A percentile compares a stretch with the other conserved stretches of the same genome.
These are phyloP conservation scores for Hamigera avellanea DNA, from an alignment of 495 filamentous ascomycete genomes.

Conservation along the genomic window DNA sequence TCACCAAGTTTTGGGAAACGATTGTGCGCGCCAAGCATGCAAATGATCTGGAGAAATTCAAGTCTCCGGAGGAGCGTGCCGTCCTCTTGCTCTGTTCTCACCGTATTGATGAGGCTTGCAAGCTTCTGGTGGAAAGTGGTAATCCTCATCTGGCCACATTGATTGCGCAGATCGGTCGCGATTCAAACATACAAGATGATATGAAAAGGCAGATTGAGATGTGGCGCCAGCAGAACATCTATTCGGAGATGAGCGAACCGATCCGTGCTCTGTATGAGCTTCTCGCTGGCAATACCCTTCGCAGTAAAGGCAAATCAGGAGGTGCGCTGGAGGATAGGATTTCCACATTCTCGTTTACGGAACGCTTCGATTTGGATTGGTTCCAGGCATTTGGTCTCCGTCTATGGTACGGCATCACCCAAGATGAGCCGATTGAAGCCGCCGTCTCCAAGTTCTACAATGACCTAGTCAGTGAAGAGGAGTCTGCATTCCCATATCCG, in stretches of 20 bases:
- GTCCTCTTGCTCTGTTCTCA: constrained; percentile 67
- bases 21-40: constrained; percentile 38
- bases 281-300: constrained; percentile 71
- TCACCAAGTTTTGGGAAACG: constrained; percentile 33
- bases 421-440: constrained; percentile 52
- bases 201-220: constrained; percentile 67
- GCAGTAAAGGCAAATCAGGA: constrained; percentile 56
- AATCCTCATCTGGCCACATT: constrained; percentile 76
- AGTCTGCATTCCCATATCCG: constrained; percentile 47
- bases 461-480: constrained; percentile 52
- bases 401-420: constrained; percentile 68
- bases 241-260: constrained; percentile 77
- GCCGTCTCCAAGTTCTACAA: constrained; percentile 58
- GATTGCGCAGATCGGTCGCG: constrained; percentile 65
- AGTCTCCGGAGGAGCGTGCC: constrained; percentile 68
- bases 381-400: constrained; percentile 82
- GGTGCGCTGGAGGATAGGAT: constrained; percentile 64
- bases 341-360: constrained; percentile 62
- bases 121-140: constrained; percentile 54
- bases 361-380: constrained; percentile 82
- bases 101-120: constrained; percentile 70
- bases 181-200: constrained; percentile 49
- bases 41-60: constrained; percentile 34
- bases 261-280: constrained; percentile 84
- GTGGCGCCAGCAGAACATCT: constrained; percentile 68